Conservation (phyloP, 176 grass and related monocot species). For the Aegilops bicornis region DNA sequence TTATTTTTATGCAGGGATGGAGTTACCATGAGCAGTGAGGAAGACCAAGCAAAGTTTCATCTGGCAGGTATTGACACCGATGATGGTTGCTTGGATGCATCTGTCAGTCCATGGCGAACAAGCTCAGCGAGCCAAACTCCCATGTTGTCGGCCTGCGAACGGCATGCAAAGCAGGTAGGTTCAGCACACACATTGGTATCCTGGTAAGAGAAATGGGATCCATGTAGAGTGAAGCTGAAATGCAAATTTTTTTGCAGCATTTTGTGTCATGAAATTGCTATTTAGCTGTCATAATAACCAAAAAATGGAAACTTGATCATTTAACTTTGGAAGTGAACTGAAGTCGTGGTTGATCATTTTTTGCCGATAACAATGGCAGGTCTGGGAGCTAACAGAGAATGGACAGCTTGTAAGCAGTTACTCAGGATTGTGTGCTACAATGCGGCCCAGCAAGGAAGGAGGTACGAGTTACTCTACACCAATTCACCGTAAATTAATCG, state of each 20-base stretch:
- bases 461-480: background rate
- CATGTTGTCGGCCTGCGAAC: conserved; percentile 55
- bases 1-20: conserved; percentile 32
- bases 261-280: background rate
- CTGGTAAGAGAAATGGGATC: background rate
- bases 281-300: background rate
- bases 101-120: conserved; percentile 28
- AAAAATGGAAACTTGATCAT: background rate
- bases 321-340: background rate
- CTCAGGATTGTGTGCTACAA: conserved; percentile 70
- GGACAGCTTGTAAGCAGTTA: conserved; percentile 87
- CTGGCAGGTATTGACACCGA: conserved; percentile 15
- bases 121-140: conserved; percentile 25
- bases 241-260: background rate
- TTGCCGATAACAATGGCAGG: conserved; percentile 41
- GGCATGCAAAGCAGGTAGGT: conserved; percentile 69
- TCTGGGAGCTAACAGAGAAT: conserved; percentile 77
- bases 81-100: conserved; percentile 70
- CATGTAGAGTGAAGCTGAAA: background rate
- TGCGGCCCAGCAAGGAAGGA: conserved; percentile 31
- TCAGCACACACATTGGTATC: background rate
- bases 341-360: conserved; percentile 1
- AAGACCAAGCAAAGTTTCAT: conserved; percentile 49
- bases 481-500: background rate
- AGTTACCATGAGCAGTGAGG: conserved; percentile 23